These are phyloP conservation scores for Acephala macrosclerotiorum DNA, from an alignment of 2,329 filamentous ascomycete genomes.

Conservation along the genomic window DNA sequence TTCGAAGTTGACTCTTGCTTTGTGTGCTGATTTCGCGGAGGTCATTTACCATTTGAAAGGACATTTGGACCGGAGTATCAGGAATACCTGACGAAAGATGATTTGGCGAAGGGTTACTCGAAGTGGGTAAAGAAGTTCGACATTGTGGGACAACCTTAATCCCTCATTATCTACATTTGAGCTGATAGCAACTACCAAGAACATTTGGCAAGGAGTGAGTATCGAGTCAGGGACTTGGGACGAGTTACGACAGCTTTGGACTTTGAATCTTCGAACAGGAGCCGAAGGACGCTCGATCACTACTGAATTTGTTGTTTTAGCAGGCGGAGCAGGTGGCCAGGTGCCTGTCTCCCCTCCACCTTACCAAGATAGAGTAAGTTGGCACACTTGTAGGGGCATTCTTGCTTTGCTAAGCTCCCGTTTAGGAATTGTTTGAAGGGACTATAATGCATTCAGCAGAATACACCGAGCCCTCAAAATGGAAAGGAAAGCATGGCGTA, in stretches of 20 bases:
- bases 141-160: slow-evolving; percentile 9
- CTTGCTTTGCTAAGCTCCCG: neutral
- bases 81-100: slow-evolving; percentile 29
- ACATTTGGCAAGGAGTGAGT: slow-evolving; percentile 23
- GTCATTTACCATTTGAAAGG: slow-evolving; percentile 31
- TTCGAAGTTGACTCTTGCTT: neutral
- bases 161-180: neutral
- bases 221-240: slow-evolving; percentile 22
- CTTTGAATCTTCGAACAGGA: slow-evolving; percentile 14
- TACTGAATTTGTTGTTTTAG: slow-evolving; percentile 23
- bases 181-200: slow-evolving; percentile 10
- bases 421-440: slow-evolving; percentile 26
- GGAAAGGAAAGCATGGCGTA: slow-evolving; percentile 63
- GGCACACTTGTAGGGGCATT: neutral
- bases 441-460: slow-evolving; percentile 27
- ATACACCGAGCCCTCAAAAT: slow-evolving; percentile 21
- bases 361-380: neutral
- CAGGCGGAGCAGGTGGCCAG: slow-evolving; percentile 26
- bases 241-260: slow-evolving; percentile 16
- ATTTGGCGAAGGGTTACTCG: slow-evolving; percentile 26
- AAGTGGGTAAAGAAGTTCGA: slow-evolving; percentile 28
- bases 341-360: slow-evolving; percentile 15
- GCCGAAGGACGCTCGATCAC: slow-evolving; percentile 11
- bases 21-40: slow-evolving; percentile 11
- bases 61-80: slow-evolving; percentile 25